Evolutionary conservation across 2,329 filamentous ascomycete species (phyloP).

Genomic region (Pseudogymnoascus sp.): DNA sequence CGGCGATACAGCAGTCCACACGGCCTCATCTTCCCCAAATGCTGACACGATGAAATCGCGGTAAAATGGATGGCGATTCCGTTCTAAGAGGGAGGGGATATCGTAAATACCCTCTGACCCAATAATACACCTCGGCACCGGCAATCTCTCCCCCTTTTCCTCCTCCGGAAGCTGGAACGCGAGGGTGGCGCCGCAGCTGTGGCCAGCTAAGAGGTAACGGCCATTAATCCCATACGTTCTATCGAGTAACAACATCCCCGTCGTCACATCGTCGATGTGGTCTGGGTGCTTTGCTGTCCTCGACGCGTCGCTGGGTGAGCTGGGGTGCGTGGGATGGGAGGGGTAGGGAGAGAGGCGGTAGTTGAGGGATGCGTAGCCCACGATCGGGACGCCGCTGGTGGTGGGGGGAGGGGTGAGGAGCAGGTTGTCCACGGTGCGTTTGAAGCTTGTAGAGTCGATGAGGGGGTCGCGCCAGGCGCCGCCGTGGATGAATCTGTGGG

Average conservation of each 20-base stretch:
- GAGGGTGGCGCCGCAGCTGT: slow-evolving; percentile 57
- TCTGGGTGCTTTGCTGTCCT: slow-evolving; percentile 49
- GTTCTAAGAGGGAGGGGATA: slow-evolving; percentile 42
- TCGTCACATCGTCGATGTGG: slow-evolving; percentile 49
- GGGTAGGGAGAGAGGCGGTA: slow-evolving; percentile 55
- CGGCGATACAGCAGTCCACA: slow-evolving; percentile 51
- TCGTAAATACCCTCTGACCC: slow-evolving; percentile 62
- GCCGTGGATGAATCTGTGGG: slow-evolving; percentile 41
- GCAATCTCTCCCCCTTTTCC: slow-evolving; percentile 24
- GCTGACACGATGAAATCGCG: slow-evolving; percentile 48
- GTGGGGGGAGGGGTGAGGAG: slow-evolving; percentile 30
- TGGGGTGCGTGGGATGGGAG: slow-evolving; percentile 37
- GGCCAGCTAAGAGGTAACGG: slow-evolving; percentile 50
- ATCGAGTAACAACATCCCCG: slow-evolving; percentile 43
- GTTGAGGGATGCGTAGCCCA: slow-evolving; percentile 56
- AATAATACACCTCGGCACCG: slow-evolving; percentile 45
- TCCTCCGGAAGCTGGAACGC: slow-evolving; percentile 44
- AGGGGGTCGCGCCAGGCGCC: slow-evolving; percentile 56
- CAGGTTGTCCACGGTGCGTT: slow-evolving; percentile 37
- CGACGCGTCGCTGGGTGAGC: slow-evolving; percentile 26
- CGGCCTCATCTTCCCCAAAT: slow-evolving; percentile 45
- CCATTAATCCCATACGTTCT: slow-evolving; percentile 35
- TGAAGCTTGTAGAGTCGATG: slow-evolving; percentile 39
- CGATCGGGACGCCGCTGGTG: slow-evolving; percentile 32
- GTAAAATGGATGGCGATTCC: slow-evolving; percentile 45